Conservation (phyloP, 345 rosid genomes). For the Populus tremula region DNA sequence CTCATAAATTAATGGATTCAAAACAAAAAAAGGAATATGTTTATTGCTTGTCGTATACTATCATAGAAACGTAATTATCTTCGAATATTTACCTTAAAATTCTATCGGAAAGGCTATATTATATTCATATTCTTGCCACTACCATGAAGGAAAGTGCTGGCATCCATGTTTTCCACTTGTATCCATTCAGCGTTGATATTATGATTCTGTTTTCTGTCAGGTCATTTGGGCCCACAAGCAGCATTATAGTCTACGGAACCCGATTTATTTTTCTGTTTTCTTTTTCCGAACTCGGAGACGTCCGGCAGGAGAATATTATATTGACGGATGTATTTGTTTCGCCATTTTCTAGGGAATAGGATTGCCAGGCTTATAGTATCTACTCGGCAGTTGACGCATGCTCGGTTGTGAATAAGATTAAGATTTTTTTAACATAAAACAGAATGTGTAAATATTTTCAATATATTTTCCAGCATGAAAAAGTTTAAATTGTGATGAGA, state of each 20-base stretch:
- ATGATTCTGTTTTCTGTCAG: neutral
- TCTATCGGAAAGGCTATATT: neutral
- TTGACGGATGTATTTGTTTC: too few relatives aligned
- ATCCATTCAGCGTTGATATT: slow-evolving; percentile 7
- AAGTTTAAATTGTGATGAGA: too few relatives aligned
- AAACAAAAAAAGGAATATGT: neutral
- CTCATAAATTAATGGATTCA: neutral
- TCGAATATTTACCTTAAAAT: neutral
- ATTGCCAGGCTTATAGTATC: too few relatives aligned
- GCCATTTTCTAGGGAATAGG: neutral
- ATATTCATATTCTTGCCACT: slow-evolving; percentile 1
- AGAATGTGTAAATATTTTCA: too few relatives aligned
- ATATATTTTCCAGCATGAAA: too few relatives aligned
- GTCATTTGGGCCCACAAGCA: neutral
- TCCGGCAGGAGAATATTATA: neutral
- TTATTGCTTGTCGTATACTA: neutral
- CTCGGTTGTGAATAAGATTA: too few relatives aligned
- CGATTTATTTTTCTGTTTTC: neutral
- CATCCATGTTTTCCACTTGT: neutral
- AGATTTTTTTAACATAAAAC: too few relatives aligned
- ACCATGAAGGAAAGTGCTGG: neutral
- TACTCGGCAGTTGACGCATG: too few relatives aligned
- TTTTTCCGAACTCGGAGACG: neutral
- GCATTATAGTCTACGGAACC: neutral
- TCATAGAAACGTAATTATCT: neutral